phyloP scores from a whole-genome alignment of 2,329 filamentous ascomycete species.

The Alternaria gaisen region DNA sequence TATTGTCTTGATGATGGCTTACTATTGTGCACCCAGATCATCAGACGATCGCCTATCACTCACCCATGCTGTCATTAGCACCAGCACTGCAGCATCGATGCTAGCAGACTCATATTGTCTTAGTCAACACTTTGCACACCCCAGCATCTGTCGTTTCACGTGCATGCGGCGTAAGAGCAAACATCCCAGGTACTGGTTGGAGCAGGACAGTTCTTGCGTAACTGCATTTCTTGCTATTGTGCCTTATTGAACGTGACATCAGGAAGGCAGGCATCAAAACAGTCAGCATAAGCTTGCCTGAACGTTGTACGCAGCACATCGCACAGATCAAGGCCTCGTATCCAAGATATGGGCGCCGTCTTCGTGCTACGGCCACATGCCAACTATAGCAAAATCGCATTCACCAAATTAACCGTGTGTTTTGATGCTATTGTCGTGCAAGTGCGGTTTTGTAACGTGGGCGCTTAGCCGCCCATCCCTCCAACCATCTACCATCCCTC shows the following conservation, averaged over 20 bases:
- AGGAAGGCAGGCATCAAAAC: neutral
- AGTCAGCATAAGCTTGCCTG: neutral
- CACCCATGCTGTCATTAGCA: neutral
- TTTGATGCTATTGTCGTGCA: neutral
- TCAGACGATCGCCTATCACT: neutral
- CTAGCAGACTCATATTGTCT: neutral
- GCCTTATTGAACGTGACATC: neutral
- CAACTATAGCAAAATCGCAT: neutral
- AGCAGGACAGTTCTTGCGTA: neutral
- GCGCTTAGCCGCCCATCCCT: neutral
- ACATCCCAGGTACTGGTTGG: neutral
- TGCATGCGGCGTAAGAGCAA: neutral
- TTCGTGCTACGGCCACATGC: neutral
- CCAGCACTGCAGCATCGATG: neutral
- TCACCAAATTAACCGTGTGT: neutral
- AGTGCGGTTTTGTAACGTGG: neutral
- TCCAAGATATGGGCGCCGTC: no score
- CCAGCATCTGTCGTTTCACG: neutral
- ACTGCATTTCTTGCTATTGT: neutral
- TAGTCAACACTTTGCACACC: neutral
- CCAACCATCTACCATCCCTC: neutral
- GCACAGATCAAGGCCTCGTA: neutral
- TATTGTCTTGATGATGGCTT: neutral
- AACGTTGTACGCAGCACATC: neutral
- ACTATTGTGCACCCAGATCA: slow-evolving; percentile 1